A percentile compares a stretch with the other conserved stretches of the same genome.
Evolutionary conservation across 176 grass and related monocot genomes (phyloP).

Genomic region (barley (Hordeum vulgare)): DNA sequence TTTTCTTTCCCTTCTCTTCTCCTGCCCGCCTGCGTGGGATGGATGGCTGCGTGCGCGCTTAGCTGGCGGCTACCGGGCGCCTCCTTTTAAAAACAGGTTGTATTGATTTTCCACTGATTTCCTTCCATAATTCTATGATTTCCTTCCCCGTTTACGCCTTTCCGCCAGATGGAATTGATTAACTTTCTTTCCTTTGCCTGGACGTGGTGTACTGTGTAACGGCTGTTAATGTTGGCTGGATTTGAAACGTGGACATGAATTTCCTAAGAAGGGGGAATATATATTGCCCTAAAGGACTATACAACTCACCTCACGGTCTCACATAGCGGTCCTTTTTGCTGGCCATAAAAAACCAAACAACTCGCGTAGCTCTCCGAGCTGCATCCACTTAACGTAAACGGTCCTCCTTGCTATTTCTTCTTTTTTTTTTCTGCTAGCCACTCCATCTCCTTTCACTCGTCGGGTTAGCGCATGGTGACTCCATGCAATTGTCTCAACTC

Average conservation of each 20-base stretch:
- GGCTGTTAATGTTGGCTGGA: neutral
- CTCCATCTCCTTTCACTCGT: neutral
- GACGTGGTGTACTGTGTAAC: neutral
- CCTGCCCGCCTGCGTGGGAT: too few species aligned
- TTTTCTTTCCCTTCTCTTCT: too few species aligned
- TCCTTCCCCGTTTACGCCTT: neutral
- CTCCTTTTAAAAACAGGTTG: slow-evolving; percentile 24
- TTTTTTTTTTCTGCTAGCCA: neutral
- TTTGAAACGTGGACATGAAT: neutral
- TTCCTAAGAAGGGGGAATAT: neutral
- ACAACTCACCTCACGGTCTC: too few species aligned
- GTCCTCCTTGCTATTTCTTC: too few species aligned
- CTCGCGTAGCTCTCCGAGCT: too few species aligned
- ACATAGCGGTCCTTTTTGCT: too few species aligned
- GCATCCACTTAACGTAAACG: too few species aligned
- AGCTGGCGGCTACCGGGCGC: slow-evolving; percentile 45
- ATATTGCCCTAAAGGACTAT: neutral
- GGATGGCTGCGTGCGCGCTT: slow-evolving; percentile 45
- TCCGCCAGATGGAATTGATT: neutral
- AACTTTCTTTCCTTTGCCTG: neutral
- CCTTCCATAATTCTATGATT: slow-evolving; percentile 24
- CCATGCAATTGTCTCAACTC: too few species aligned
- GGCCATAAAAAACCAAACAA: too few species aligned
- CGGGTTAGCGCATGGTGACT: too few species aligned
- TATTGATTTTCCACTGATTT: slow-evolving; percentile 46